Base-by-base conservation (phyloP, 352 stramenopile genomes). In the Globisporangium rhizosaccharum region DNA sequence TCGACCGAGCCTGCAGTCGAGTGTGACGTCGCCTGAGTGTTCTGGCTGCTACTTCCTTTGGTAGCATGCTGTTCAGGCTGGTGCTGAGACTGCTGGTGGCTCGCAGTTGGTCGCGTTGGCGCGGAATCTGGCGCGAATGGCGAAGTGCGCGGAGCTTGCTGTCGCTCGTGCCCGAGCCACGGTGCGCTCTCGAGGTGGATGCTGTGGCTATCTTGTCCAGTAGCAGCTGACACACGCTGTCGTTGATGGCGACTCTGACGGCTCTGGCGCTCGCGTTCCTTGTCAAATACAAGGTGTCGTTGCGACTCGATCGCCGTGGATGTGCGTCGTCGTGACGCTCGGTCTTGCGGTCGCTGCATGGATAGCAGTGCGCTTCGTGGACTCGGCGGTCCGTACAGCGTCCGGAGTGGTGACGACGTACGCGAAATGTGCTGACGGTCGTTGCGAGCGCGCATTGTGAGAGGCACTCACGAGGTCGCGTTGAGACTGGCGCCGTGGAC, bases 151-250 rank as follows among this genome's bases (percentile, higher is more conserved):
- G 18, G n/a, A 17, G 37, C 23, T 42, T 28, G 50, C 3, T 48
- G 36, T 53, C 33, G 57, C 2, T 57, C 50, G 50, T 45, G 42
- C 18, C 44, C 57, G 17, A 63, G 50, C 57, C 57, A 58, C 18
- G 51, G 57, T 14, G 57, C 57, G n/a, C 57, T 63, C 14, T 63
- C 51, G 9, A 63, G 57, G 15, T 58, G 57, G 49, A 63, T 63
- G 30, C 41, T 53, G 57, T 33, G 50, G 9, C 33, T 47, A n/a
- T 41, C 37, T 1, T 41, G 25, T 0, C 20, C 44, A 48, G 7
- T 0, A 3, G 25, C 6, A 14, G 25, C 8, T 4, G 41, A 17
- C 17, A 25, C 28, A 2, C 30, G 47, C 15, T 51, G 45, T 44
- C 56, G 47, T 17, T 45, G 30, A 20, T 15, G 33, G 20, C 33